Base-by-base conservation (phyloP, 805 yeast species). In the Cyberlindnera nakhonratchasimensis region DNA sequence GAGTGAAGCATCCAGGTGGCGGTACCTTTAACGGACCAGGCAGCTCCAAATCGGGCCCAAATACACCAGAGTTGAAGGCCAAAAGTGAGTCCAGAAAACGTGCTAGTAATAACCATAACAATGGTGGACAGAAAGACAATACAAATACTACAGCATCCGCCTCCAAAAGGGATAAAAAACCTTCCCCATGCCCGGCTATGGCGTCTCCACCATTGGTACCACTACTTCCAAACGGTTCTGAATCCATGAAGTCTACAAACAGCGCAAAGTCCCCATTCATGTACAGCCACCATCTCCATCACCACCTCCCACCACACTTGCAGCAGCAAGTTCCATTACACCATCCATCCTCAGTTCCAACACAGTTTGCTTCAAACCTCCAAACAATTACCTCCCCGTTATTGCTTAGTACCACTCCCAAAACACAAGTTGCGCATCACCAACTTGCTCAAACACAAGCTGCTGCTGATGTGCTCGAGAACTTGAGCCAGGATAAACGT, bases 301-400 rank as follows among this genome's bases (percentile, higher is more conserved):
- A 42, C 20, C 60, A 53, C 24, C 31, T 82, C 11, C 58, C 57
- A 14, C 57, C 48, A 21, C 59, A 52, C 29, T 19, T 51, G n/a
- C 57, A 53, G 23, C 57, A 53, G n/a, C 58, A 55, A 18, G 60
- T 55, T 2, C 60, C 60, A 13, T 24, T 55, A 6, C 56, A 80
- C 59, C 80, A 79, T 55, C 87, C 87, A 6, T 68, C 78, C 4
- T 78, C 84, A 1, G 79, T 85, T 2, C 87, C 87, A 13, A 75
- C 85, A 2, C 85, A 79, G 53, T 81, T 78, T 68, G 85, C 83
- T 23, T 78, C 83, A 0, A 80, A 80, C 32, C 61, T 81, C 39
- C 74, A 76, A 46, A 61, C 80, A 26, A 80, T 81, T 43, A 80
- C 86, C 0, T 79, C 85, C 13, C 87, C 87, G 1, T 63, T 81